phyloP scores from a whole-genome alignment of 352 stramenopile genomes.

The Achlya hypogyna region DNA sequence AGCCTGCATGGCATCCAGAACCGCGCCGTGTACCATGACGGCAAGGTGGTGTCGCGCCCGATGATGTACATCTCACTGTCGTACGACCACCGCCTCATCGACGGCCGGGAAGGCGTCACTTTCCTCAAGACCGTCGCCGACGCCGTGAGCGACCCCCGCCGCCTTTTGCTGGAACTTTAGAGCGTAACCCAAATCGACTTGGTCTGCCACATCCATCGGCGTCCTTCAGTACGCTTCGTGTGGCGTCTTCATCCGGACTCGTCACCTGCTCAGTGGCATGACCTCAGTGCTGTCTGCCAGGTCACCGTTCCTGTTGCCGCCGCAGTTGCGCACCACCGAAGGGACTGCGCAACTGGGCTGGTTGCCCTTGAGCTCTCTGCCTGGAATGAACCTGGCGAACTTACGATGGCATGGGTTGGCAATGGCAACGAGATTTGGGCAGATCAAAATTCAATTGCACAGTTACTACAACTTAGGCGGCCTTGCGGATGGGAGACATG shows the following conservation, averaged over 20 bases:
- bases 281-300: too few species aligned
- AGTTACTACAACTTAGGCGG: conserved; percentile 2
- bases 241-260: too few species aligned
- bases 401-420: not conserved
- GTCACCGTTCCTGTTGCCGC: too few species aligned
- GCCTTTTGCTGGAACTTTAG: conserved; percentile 85
- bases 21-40: conserved; percentile 83
- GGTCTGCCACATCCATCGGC: not conserved
- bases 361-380: too few species aligned
- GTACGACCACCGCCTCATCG: conserved; percentile 99
- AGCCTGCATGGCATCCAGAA: conserved; percentile 98
- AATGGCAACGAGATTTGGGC: not conserved
- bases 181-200: not conserved
- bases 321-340: too few species aligned
- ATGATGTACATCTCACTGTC: conserved; percentile 99
- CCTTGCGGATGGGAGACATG: conserved; percentile 11
- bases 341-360: too few species aligned
- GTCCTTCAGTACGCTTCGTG: too few species aligned
- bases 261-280: too few species aligned
- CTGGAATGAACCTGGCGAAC: too few species aligned
- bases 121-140: conserved; percentile 98
- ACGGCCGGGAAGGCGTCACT: conserved; percentile 98
- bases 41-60: conserved; percentile 93
- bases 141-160: conserved; percentile 92
- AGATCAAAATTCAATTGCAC: not conserved